These are phyloP conservation scores for Rubus parviflorus DNA, from an alignment of 306 rosid genomes.

Conservation along the genomic window DNA sequence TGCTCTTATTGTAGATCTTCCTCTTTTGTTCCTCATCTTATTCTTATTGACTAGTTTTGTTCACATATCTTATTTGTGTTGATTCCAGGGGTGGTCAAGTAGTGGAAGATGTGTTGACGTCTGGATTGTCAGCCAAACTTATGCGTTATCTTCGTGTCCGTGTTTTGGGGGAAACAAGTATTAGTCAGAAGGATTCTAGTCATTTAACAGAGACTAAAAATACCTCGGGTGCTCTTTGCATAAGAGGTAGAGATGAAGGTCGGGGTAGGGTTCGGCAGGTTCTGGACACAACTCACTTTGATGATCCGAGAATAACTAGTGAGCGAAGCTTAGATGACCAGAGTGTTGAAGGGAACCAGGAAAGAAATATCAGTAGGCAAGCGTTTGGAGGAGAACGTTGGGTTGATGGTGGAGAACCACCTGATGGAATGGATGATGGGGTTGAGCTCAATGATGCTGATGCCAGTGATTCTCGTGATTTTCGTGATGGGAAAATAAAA, in stretches of 20 bases:
- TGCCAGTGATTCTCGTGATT: slow-evolving; percentile 56
- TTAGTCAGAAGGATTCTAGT: slow-evolving; percentile 66
- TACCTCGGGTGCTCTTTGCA: slow-evolving; percentile 43
- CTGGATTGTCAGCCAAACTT: slow-evolving; percentile 89
- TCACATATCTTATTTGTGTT: slow-evolving; percentile 17
- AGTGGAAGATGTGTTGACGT: slow-evolving; percentile 90
- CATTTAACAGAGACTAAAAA: slow-evolving; percentile 63
- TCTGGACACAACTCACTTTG: slow-evolving; percentile 67
- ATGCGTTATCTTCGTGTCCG: slow-evolving; percentile 93
- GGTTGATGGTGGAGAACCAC: slow-evolving; percentile 54
- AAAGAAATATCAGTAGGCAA: slow-evolving; percentile 51
- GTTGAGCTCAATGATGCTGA: slow-evolving; percentile 41
- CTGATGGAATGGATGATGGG: slow-evolving; percentile 55
- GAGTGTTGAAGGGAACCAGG: slow-evolving; percentile 59
- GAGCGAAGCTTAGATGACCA: slow-evolving; percentile 71
- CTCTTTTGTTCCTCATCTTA: slow-evolving; percentile 8
- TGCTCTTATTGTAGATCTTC: slow-evolving; percentile 15
- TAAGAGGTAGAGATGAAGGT: slow-evolving; percentile 73
- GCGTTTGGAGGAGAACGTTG: slow-evolving; percentile 52
- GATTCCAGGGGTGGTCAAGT: slow-evolving; percentile 67
- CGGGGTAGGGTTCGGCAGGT: slow-evolving; percentile 75
- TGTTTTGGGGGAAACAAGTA: slow-evolving; percentile 77
- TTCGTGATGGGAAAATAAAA: slow-evolving; percentile 65
- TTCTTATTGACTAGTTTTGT: slow-evolving; percentile 8
- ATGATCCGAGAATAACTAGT: slow-evolving; percentile 57